phyloP scores from a whole-genome alignment of 208 protist species.

The Wallacemonas sp. region DNA sequence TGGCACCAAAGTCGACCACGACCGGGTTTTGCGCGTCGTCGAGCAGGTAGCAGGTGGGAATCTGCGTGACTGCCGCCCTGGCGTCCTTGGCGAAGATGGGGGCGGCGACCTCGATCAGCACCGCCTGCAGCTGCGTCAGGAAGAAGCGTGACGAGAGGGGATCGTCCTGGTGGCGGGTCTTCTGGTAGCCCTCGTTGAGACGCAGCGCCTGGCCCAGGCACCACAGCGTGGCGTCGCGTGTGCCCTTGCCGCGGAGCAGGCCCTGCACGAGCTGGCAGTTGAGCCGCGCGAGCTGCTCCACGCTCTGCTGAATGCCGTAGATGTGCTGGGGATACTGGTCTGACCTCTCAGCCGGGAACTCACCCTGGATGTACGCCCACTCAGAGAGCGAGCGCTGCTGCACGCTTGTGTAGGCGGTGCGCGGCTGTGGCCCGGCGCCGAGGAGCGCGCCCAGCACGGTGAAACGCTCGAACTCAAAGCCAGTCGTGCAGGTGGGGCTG shows the following conservation, averaged over 20 bases:
- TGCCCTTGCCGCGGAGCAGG: conserved; percentile 55
- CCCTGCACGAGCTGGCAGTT: conserved; percentile 60
- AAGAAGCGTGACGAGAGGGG: conserved; percentile 80
- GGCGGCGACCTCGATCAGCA: conserved; percentile 68
- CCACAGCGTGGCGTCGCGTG: conserved; percentile 63
- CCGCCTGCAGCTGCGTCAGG: conserved; percentile 76
- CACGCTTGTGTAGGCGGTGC: conserved; percentile 12
- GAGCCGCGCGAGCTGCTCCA: conserved; percentile 42
- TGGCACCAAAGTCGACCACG: conserved; percentile 48
- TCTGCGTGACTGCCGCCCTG: conserved; percentile 14
- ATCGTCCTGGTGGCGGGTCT: conserved; percentile 74
- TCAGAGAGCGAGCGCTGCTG: conserved; percentile 8
- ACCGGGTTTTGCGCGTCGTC: conserved; percentile 40
- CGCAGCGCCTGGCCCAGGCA: conserved; percentile 68
- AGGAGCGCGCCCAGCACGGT: conserved; percentile 81
- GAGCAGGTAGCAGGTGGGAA: conserved; percentile 69
- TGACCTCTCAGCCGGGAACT: conserved; percentile 47
- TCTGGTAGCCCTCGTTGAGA: conserved; percentile 78
- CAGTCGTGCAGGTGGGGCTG: conserved; percentile 40
- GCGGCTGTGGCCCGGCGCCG: conserved; percentile 47
- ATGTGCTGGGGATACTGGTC: conserved; percentile 46
- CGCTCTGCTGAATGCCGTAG: conserved; percentile 48
- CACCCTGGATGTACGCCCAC: not conserved
- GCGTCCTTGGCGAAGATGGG: conserved; percentile 50
- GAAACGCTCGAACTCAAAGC: conserved; percentile 60